phyloP scores from a whole-genome alignment of 495 filamentous ascomycete species.

The Tetracladium marchalianum region DNA sequence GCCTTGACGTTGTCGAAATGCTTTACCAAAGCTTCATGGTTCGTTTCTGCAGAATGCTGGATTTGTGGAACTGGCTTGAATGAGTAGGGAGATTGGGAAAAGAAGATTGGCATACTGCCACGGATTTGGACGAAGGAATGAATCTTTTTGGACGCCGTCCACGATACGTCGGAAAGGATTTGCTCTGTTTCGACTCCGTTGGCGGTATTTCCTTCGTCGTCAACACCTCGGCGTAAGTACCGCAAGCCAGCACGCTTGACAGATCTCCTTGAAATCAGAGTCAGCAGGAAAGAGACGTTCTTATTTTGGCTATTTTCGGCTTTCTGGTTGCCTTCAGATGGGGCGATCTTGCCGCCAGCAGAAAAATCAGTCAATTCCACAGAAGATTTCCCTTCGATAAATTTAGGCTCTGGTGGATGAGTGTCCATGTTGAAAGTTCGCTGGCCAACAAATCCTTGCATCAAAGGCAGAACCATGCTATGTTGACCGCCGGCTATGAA shows the following conservation, averaged over 20 bases:
- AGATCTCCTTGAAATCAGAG: conserved; percentile 78
- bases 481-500: conserved; percentile 63
- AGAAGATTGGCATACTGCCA: conserved; percentile 86
- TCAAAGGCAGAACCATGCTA: conserved; percentile 65
- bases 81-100: conserved; percentile 85
- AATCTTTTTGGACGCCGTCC: conserved; percentile 49
- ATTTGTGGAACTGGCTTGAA: conserved; percentile 80
- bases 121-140: conserved; percentile 80
- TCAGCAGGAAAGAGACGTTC: conserved; percentile 51
- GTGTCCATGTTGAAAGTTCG: conserved; percentile 49
- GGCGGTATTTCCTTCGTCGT: conserved; percentile 79
- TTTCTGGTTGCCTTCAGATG: conserved; percentile 20
- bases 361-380: conserved; percentile 21
- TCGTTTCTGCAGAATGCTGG: conserved; percentile 65
- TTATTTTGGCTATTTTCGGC: conserved; percentile 14
- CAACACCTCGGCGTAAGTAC: conserved; percentile 84
- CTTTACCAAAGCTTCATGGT: conserved; percentile 63
- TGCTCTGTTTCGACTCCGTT: conserved; percentile 89
- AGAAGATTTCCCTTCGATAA: conserved; percentile 13
- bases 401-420: conserved; percentile 10
- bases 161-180: conserved; percentile 60
- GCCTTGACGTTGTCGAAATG: conserved; percentile 61
- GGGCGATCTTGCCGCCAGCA: conserved; percentile 23
- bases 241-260: conserved; percentile 75
- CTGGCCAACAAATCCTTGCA: conserved; percentile 95